Evolutionary conservation across 257 asterid species (phyloP).

Genomic region (Lithospermum erythrorhizon): DNA sequence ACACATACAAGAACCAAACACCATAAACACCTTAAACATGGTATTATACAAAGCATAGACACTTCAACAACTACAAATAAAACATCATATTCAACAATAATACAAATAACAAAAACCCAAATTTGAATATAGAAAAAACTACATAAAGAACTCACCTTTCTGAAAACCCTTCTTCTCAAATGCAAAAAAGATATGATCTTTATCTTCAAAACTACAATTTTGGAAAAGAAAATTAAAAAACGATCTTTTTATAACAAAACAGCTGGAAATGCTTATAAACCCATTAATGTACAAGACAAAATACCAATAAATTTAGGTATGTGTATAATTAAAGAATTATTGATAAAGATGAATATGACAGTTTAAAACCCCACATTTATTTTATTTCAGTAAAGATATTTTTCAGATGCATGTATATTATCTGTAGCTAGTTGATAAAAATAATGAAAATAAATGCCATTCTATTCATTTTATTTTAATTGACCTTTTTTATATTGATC

Average conservation of each 20-base stretch:
- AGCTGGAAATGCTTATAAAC: neutral
- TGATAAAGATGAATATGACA: neutral
- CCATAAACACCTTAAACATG: no score
- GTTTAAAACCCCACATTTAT: neutral
- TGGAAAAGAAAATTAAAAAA: neutral
- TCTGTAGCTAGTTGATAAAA: neutral
- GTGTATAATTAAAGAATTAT: neutral
- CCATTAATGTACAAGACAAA: slow-evolving; percentile 2
- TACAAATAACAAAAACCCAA: neutral
- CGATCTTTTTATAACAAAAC: neutral
- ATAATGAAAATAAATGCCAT: no score
- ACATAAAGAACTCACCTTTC: neutral
- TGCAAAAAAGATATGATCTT: neutral
- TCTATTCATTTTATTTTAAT: no score
- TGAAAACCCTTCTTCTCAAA: slow-evolving; percentile 1
- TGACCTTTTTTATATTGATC: no score
- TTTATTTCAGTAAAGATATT: neutral
- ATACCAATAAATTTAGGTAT: neutral
- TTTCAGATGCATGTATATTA: neutral
- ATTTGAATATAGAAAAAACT: neutral
- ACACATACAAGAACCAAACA: no score
- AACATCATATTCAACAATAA: neutral
- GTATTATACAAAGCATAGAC: neutral
- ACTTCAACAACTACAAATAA: neutral
- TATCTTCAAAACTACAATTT: neutral